Percentiles rank a stretch among this genome's conserved stretches.
phyloP scores from a whole-genome alignment of 2,329 filamentous ascomycete genomes.

The Cladosporium halotolerans region DNA sequence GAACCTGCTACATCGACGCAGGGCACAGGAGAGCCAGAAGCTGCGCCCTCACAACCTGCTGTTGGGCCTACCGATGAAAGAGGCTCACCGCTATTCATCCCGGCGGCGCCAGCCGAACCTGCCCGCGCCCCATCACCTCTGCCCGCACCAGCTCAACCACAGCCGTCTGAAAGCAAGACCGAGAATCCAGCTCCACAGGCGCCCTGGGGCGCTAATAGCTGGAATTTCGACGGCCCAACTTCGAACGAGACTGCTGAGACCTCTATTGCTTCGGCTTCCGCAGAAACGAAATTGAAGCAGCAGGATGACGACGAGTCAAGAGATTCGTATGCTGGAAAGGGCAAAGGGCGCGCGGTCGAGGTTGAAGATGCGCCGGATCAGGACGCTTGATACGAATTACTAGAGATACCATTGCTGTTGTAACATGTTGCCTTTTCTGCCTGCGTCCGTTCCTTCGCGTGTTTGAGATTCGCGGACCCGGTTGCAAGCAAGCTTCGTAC shows the following conservation, averaged over 20 bases:
- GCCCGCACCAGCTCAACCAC: neutral
- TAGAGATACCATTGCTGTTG: neutral
- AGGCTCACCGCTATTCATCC: conserved; percentile 27
- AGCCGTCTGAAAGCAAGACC: neutral
- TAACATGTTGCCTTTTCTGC: neutral
- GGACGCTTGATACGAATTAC: conserved; percentile 11
- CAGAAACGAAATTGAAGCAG: neutral
- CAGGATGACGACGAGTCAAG: neutral
- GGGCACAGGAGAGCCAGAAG: neutral
- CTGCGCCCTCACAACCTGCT: neutral
- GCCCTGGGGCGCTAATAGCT: conserved; percentile 12
- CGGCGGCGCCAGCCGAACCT: conserved; percentile 8
- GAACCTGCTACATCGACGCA: neutral
- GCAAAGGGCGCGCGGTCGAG: conserved; percentile 33
- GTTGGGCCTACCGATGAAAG: conserved; percentile 22
- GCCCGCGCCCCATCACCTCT: neutral
- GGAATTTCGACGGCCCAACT: conserved; percentile 16
- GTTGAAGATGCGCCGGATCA: conserved; percentile 34
- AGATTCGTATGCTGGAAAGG: conserved; percentile 21
- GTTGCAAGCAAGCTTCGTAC: no score
- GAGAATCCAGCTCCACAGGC: neutral
- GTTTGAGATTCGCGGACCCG: no score
- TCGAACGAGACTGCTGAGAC: neutral
- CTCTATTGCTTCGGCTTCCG: conserved; percentile 1
- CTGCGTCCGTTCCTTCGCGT: no score